Evolutionary conservation across 257 asterid species (phyloP), one percentile per base, ranked within the genome.

Genomic region (Schizonepeta tenuifolia): DNA sequence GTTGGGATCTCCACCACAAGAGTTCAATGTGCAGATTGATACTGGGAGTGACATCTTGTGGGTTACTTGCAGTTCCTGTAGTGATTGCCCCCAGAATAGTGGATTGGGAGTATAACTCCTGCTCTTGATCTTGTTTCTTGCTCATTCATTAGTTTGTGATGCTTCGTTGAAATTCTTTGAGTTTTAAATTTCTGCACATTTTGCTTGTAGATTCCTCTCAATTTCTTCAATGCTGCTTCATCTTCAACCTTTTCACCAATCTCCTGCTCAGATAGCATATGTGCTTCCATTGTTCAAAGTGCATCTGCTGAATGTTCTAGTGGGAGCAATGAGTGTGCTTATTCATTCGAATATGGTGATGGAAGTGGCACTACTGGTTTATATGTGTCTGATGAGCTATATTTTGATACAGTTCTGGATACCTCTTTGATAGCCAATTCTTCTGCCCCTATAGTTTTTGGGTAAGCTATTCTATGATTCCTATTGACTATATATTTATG

Each of bases 361-460:
- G 97, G 96, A 69, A 93, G 97, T 77, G 92, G 95, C 65, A 93
- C 96, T 31, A 51, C 95, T 80, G 98, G 98, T 40, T 79, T 65
- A 82, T 93, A 90, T 73, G 80, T 87, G 59, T 78, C 91, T 38
- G 98, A 93, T 84, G 9, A 87, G 85, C 79, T 93, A 61, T 81
- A 84, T 77, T 90, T 93, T 68, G 95, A 93, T 81, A 78, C 95
- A 12, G 75, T 90, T 63, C 65, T 89, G 82, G 95, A 88, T 44
- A 51, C 84, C 78, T 82, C 98, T 40, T 65, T 82, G 65, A 67
- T 79, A 63, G 86, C 88, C 77, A 93, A 93, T 81, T 87, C 97
- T 50, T 87, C 98, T 33, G 95, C 98, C 51, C 90, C 93, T 64
- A 73, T 93, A 61, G 83, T 90, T 35, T 93, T 93, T 53, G 98